Percentiles rank a stretch among this genome's conserved stretches.
Evolutionary conservation across 2,329 filamentous ascomycete species (phyloP).

Genomic region (Dactylellina sp.): DNA sequence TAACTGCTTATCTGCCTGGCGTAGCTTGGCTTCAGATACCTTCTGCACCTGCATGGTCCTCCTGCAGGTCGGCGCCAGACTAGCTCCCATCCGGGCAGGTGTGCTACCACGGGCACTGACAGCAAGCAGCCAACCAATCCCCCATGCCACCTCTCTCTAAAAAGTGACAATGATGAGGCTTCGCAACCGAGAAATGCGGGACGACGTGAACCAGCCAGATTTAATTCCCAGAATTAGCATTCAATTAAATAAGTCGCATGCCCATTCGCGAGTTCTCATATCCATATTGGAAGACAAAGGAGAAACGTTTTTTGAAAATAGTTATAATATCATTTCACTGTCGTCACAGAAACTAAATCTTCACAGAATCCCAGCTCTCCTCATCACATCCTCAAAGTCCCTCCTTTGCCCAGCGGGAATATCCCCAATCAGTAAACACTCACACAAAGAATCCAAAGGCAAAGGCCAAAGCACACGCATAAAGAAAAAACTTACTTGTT

Average conservation of each 20-base stretch:
- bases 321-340: no score
- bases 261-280: no score
- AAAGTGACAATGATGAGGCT: no score
- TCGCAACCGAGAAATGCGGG: no score
- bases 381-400: slow-evolving; percentile 90
- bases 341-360: not conserved
- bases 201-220: no score
- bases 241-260: no score
- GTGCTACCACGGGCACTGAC: slow-evolving; percentile 29
- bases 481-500: slow-evolving; percentile 61
- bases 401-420: slow-evolving; percentile 66
- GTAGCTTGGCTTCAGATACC: no score
- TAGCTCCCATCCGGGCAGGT: slow-evolving; percentile 52
- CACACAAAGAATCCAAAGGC: no score
- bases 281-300: no score
- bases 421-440: slow-evolving; percentile 9
- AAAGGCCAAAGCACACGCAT: not conserved
- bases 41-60: slow-evolving; percentile 43
- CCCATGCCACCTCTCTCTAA: no score
- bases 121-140: slow-evolving; percentile 9
- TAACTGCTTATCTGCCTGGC: slow-evolving; percentile 27
- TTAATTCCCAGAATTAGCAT: no score
- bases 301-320: no score
- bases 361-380: slow-evolving; percentile 79
- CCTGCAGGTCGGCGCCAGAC: slow-evolving; percentile 25